These are phyloP conservation scores for Talaromyces liani DNA, from an alignment of 495 filamentous ascomycete genomes.

Conservation along the genomic window DNA sequence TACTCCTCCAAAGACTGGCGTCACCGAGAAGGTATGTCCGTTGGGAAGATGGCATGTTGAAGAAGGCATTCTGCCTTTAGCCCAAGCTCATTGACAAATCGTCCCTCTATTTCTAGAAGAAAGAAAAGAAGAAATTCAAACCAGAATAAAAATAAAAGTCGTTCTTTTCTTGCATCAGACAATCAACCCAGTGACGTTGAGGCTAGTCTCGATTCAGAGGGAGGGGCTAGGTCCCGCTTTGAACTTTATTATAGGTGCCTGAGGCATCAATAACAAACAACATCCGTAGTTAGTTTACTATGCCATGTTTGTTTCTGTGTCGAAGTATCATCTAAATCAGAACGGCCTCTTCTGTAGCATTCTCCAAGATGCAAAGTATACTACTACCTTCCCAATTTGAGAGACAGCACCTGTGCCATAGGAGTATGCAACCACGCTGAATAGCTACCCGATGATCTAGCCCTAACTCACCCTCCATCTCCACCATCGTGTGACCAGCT, in stretches of 20 bases:
- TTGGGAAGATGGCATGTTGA: slow-evolving; percentile 62
- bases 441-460: not conserved
- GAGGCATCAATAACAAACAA: not conserved
- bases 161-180: not conserved
- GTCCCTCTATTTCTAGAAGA: not conserved
- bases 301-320: not conserved
- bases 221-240: not conserved
- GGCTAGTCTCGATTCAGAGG: not conserved
- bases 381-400: not conserved
- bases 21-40: slow-evolving; percentile 72
- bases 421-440: not conserved
- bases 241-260: not conserved
- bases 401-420: too few relatives aligned
- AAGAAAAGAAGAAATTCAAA: not conserved
- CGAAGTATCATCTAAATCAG: not conserved
- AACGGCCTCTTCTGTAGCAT: not conserved
- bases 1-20: slow-evolving; percentile 78
- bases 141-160: not conserved
- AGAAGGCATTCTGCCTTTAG: slow-evolving; percentile 6
- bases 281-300: too few relatives aligned
- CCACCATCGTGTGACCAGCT: not conserved
- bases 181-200: not conserved
- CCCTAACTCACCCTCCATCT: not conserved
- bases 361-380: not conserved
- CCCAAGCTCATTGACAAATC: not conserved